These are phyloP conservation scores for Isabelozyma heimii DNA, from an alignment of 805 yeast species.

Conservation along the genomic window DNA sequence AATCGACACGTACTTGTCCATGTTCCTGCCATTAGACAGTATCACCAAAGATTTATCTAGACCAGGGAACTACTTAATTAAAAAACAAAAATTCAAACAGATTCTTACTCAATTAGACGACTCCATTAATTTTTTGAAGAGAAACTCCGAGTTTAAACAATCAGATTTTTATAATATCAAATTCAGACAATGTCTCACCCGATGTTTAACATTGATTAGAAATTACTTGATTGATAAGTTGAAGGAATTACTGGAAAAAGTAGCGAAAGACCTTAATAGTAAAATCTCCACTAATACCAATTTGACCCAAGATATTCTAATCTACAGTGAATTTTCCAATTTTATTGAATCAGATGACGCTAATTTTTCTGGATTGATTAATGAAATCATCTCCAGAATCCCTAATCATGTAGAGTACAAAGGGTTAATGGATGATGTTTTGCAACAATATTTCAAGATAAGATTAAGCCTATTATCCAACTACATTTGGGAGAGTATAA, in stretches of 20 bases:
- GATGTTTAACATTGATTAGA: conserved; percentile 72
- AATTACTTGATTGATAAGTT: conserved; percentile 57
- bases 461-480: conserved; percentile 50
- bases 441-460: conserved; percentile 57
- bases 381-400: conserved; percentile 37
- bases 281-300: conserved; percentile 15
- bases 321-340: conserved; percentile 58
- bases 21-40: conserved; percentile 69
- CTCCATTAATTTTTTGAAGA: conserved; percentile 56
- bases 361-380: conserved; percentile 29
- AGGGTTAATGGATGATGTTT: conserved; percentile 67
- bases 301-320: conserved; percentile 57
- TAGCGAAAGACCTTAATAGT: conserved; percentile 14
- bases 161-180: conserved; percentile 65
- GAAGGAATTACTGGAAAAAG: conserved; percentile 24
- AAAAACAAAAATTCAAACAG: conserved; percentile 50
- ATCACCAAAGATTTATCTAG: conserved; percentile 67
- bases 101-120: conserved; percentile 57
- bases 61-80: conserved; percentile 64
- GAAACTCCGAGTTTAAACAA: conserved; percentile 57
- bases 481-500: conserved; percentile 33
- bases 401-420: conserved; percentile 50
- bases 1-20: conserved; percentile 47
- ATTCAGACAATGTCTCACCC: conserved; percentile 78
- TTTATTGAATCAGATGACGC: conserved; percentile 11